Conservation (phyloP, 352 stramenopile species). For the Phytophthora megakarya region DNA sequence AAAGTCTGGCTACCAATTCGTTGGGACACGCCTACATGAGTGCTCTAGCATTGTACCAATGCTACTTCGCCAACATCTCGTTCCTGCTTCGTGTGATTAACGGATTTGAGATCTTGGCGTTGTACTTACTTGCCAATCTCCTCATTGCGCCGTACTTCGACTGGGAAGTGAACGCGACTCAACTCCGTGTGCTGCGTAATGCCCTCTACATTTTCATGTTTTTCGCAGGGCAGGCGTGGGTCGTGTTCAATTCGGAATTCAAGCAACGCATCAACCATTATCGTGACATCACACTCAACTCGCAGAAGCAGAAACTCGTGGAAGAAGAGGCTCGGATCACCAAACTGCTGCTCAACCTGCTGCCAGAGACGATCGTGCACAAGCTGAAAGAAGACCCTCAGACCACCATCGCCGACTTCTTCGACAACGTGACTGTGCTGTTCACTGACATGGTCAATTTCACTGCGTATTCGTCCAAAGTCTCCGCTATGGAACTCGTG, state of each 20-base stretch:
- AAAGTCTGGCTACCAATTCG: constrained; percentile 72
- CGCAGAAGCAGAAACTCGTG: constrained; percentile 83
- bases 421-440: constrained; percentile 84
- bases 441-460: constrained; percentile 91
- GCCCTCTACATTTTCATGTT: constrained; percentile 87
- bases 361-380: constrained; percentile 85
- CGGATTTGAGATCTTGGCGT: constrained; percentile 62
- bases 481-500: constrained; percentile 86
- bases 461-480: constrained; percentile 78
- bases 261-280: constrained; percentile 90
- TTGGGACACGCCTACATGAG: constrained; percentile 81
- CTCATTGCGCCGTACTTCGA: constrained; percentile 52
- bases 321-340: constrained; percentile 81
- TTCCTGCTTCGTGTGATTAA: constrained; percentile 66
- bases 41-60: constrained; percentile 80
- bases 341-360: constrained; percentile 76
- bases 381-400: constrained; percentile 84
- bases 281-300: constrained; percentile 80
- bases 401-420: constrained; percentile 83
- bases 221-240: constrained; percentile 75
- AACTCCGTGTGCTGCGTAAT: constrained; percentile 64
- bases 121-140: constrained; percentile 73
- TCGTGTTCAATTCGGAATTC: constrained; percentile 88
- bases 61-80: constrained; percentile 83
- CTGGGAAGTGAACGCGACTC: constrained; percentile 47